These are phyloP conservation scores for Lathyrus oleraceus DNA, from an alignment of 306 rosid genomes.

Conservation along the genomic window DNA sequence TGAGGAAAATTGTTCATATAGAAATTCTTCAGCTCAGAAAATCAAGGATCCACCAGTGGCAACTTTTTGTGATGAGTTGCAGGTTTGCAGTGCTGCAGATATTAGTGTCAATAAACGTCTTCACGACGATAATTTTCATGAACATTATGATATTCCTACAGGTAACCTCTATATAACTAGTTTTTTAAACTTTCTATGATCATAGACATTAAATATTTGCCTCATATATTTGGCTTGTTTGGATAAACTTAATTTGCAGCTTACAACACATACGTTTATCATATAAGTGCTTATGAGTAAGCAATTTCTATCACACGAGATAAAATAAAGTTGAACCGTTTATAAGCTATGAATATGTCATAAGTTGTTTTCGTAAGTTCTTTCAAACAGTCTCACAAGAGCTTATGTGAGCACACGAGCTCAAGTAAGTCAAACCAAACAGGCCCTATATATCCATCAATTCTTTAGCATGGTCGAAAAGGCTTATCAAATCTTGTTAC, in stretches of 20 bases:
- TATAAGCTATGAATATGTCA: too few species aligned
- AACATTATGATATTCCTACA: slow-evolving; percentile 37
- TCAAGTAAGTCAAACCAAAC: too few species aligned
- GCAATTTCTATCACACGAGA: too few species aligned
- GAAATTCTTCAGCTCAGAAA: neutral
- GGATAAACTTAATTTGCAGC: too few species aligned
- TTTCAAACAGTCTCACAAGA: too few species aligned
- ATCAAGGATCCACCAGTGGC: slow-evolving; percentile 2
- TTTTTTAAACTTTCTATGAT: slow-evolving; percentile 27
- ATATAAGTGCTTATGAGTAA: too few species aligned
- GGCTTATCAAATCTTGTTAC: neutral
- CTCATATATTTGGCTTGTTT: neutral
- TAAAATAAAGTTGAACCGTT: too few species aligned
- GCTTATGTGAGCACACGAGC: too few species aligned
- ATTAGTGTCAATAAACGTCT: slow-evolving; percentile 24
- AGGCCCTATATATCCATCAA: neutral
- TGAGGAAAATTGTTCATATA: slow-evolving; percentile 27
- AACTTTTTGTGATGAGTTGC: neutral
- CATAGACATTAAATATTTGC: slow-evolving; percentile 12
- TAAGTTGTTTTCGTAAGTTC: too few species aligned
- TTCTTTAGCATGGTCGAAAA: neutral
- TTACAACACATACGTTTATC: too few species aligned
- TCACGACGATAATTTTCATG: slow-evolving; percentile 12
- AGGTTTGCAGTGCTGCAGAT: slow-evolving; percentile 32
- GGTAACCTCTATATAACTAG: slow-evolving; percentile 43